Evolutionary conservation across 169 alveolate genomes (phyloP), one percentile per base, ranked within the genome.

Genomic region (Cryptosporidium viatorum): DNA sequence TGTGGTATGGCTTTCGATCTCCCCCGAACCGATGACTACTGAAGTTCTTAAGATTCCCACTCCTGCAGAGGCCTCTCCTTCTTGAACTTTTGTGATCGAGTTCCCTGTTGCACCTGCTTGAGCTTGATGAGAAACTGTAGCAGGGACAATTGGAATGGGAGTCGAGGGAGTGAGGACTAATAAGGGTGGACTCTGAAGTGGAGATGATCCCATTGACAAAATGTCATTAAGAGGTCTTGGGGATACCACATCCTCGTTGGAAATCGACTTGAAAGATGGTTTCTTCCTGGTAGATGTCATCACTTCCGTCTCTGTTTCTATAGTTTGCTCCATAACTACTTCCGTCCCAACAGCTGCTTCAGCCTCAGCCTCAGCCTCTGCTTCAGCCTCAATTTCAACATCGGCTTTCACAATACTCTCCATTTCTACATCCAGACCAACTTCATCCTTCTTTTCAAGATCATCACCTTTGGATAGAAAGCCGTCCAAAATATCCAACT

Each of bases 151-250:
- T 5, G 89, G 89, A 23, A 80, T 31, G 18, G 89, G 89, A 41
- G 89, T 80, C 21, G 73, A 59, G 12, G 89, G 89, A 33, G 89
- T 80, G 5, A 80, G 62, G 7, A 45, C 89, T 45, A 80, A 45
- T 16, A 80, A 48, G 2, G 89, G 89, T 4, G 89, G 89, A 37
- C 89, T 80, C 45, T 80, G 89, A 1, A 43, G 45, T 6, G 89
- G 89, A 18, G 89, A 62, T 26, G 45, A 39, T 8, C 75, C 75
- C 70, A 65, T 60, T 2, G 89, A 62, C 33, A 80, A 2, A 9
- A 60, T 31, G 12, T 51, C 43, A 21, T 65, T 37, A 3, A 74
- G 45, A 26, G 73, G 41, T 23, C 33, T 43, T 37, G 74, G 74
- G 8, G 89, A 80, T 7, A 21, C 16, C 55, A 48, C 33, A 1